Evolutionary conservation across 1,284 basidiomycete species (phyloP), one percentile per base, ranked within the genome.

Genomic region (Leccinum variabile): DNA sequence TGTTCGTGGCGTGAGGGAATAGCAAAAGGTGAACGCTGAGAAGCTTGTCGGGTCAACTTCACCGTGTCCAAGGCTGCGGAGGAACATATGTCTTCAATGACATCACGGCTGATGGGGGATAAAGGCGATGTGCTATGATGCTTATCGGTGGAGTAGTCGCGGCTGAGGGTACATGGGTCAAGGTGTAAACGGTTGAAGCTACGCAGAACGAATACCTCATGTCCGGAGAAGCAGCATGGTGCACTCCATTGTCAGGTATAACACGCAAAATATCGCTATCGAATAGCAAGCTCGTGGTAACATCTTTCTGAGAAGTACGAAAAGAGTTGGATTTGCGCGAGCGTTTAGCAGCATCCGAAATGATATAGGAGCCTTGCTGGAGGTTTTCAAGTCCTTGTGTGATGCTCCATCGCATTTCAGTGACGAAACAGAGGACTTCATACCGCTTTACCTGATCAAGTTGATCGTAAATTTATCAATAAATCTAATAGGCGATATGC

Each of bases 351-450:
- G 56, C 3, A 41, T 56, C 56, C 7, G 68, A 72, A 28, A 67
- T 54, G 4, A 74, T 18, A 30, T 63, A 57, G 30, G 68, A 65
- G 30, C 71, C 61, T 63, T 74, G 72, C 35, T 70, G 66, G 22
- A 65, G 4, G 13, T 3, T 1, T 41, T 64, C 54, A 13, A 7
- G 57, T 22, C 54, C 60, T 30, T 59, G 46, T 7, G 44, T 35
- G 25, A 71, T 55, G 8, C n/a, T 59, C 74, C 71, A 75, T 57
- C 70, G 63, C 71, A 75, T 70, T 56, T 62, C 57, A 3, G 25
- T 59, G 0, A 68, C 71, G 14, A 74, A 74, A 55, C 73, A 75
- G 37, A 72, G 70, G 18, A 72, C 68, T 57, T 76, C 72, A 57
- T 76, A 76, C 1, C 54, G 66, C 28, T 67, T 72, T 28, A 72